Base-by-base conservation (phyloP, 169 alveolate genomes). In the Cytauxzoon felis region DNA sequence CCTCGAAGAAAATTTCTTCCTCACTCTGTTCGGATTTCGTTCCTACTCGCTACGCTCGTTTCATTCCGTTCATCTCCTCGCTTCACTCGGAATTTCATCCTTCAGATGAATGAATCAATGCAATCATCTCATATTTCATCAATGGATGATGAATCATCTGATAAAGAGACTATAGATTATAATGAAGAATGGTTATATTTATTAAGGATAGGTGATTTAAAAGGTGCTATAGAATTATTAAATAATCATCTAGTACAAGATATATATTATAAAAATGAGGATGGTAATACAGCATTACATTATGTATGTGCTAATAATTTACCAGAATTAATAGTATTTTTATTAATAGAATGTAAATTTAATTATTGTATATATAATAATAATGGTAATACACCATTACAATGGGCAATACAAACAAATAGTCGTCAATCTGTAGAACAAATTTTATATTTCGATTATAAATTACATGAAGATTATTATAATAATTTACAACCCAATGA, bases 341-440 rank as follows among this genome's bases (percentile, higher is more conserved):
- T 85, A 27, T 70, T 85, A 6, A 58, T 71, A 56, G 87, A 79
- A 45, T 71, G 88, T 24, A 52, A 56, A 34, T 61, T 80, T 33
- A 80, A 76, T 23, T 81, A 80, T 58, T 63, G 78, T 59, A 62
- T 45, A 23, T 45, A 21, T n/a, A 85, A 85, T 56, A 36, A 36
- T 36, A 75, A 76, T 50, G 89, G 91, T 4, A 85, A 85, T 51
- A 78, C 81, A 24, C 91, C 91, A 16, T 70, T 85, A 18, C 69
- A 80, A 49, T 85, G 91, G 91, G 87, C 88, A 23, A 78, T 85
- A 5, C 91, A 85, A 40, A 85, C 81, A 36, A 85, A 85, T 53
- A 51, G 82, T 36, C 19, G n/a, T 8, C 85, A 72, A 19, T 80
- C 91, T 0, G 65, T 76, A 13, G 49, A 76, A 36, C 79, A 76